Evolutionary conservation across 1,284 basidiomycete genomes (phyloP).

Genomic region (Fomitiporia mediterranea): DNA sequence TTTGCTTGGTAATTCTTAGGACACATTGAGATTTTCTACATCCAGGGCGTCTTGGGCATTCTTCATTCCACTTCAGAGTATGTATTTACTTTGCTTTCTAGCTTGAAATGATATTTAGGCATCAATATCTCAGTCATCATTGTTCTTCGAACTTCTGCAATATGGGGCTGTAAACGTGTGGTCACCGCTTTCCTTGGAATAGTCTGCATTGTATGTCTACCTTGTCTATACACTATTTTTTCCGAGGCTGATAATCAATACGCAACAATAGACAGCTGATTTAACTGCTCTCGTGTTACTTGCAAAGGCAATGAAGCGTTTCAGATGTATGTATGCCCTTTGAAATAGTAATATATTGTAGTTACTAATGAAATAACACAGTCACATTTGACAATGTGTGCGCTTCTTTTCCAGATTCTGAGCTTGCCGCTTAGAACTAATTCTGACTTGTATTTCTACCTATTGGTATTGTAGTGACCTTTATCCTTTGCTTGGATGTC

Average conservation of each 20-base stretch:
- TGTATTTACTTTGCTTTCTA: not conserved
- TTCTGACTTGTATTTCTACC: too few species aligned
- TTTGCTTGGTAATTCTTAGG: not conserved
- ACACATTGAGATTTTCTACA: not conserved
- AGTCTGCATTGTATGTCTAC: not conserved
- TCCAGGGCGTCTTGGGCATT: conserved; percentile 2
- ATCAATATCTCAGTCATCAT: conserved; percentile 1
- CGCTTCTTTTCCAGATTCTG: not conserved
- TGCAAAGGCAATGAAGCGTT: too few species aligned
- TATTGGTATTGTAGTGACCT: not conserved
- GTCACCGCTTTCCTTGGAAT: not conserved
- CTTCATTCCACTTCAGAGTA: conserved; percentile 14
- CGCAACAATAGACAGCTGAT: too few species aligned
- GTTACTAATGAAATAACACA: not conserved
- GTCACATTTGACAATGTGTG: not conserved
- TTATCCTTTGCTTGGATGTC: not conserved
- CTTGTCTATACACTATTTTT: too few species aligned
- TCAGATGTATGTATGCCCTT: too few species aligned
- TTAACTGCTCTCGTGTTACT: too few species aligned
- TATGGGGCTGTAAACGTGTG: conserved; percentile 1
- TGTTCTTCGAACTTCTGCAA: conserved; percentile 2
- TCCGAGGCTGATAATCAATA: too few species aligned
- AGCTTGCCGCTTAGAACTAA: too few species aligned
- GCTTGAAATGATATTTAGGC: not conserved
- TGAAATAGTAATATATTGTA: too few species aligned